Evolutionary conservation across 495 filamentous ascomycete genomes (phyloP).

Genomic region (Zalerion maritima): DNA sequence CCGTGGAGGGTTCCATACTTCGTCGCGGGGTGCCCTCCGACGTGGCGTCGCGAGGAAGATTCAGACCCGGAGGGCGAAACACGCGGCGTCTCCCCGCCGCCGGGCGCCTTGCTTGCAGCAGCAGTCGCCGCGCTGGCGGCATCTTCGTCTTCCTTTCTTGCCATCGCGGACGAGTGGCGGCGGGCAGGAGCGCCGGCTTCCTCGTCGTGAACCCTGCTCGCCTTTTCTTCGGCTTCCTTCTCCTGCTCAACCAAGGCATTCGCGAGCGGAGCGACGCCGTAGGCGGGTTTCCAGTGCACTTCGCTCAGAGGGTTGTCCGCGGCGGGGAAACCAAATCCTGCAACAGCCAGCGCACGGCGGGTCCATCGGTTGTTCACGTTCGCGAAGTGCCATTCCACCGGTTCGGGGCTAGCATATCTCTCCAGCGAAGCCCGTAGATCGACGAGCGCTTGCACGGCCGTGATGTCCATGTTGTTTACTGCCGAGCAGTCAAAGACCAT

Average conservation of each 20-base stretch:
- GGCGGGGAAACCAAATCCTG: constrained; percentile 14
- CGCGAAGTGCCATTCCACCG: constrained; percentile 21
- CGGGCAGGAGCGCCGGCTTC: not conserved
- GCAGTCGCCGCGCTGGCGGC: constrained; percentile 9
- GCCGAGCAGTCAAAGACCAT: constrained; percentile 19
- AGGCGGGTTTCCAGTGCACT: constrained; percentile 2
- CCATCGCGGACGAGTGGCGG: not conserved
- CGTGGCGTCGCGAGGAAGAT: too few relatives aligned
- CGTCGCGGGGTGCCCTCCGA: too few relatives aligned
- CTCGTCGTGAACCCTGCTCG: too few relatives aligned
- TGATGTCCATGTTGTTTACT: constrained; percentile 19
- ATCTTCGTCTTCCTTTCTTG: constrained; percentile 12
- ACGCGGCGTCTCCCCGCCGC: constrained; percentile 2
- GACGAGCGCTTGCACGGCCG: constrained; percentile 17
- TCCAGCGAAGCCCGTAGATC: constrained; percentile 16
- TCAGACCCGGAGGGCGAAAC: not conserved
- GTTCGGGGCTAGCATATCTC: constrained; percentile 14
- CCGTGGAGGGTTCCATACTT: constrained; percentile 7
- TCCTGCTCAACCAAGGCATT: not conserved
- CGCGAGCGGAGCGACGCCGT: constrained; percentile 2
- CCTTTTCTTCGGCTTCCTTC: too few relatives aligned
- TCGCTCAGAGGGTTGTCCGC: not conserved
- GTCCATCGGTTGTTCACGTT: constrained; percentile 20
- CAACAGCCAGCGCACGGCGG: constrained; percentile 13
- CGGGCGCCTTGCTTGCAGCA: constrained; percentile 6